phyloP scores from a whole-genome alignment of 176 grass and related monocot species.

The Avena insularis region DNA sequence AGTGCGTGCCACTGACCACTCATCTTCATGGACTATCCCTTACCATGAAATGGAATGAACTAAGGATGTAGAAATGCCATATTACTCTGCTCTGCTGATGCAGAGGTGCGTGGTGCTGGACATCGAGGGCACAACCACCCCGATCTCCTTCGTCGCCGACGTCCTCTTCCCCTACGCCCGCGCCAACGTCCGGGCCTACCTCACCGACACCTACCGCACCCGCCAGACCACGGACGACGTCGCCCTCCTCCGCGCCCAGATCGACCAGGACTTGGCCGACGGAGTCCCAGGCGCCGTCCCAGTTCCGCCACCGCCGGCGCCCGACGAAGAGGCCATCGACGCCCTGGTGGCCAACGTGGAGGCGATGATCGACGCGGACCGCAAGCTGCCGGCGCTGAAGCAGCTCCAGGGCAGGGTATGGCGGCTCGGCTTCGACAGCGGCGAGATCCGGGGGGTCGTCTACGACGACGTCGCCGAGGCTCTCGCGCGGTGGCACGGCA shows the following conservation, averaged over 20 bases:
- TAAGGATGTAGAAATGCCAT: background rate
- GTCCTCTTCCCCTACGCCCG: constrained; percentile 93
- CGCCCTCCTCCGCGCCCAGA: constrained; percentile 65
- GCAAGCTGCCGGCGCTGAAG: constrained; percentile 88
- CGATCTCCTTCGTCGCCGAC: constrained; percentile 88
- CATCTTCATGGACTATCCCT: background rate
- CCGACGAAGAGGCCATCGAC: constrained; percentile 59
- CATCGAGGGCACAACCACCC: constrained; percentile 90
- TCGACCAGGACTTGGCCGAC: constrained; percentile 68
- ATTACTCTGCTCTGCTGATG: background rate
- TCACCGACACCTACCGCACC: constrained; percentile 62
- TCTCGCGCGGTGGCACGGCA: constrained; percentile 66
- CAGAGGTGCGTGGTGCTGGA: constrained; percentile 85
- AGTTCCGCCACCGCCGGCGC: constrained; percentile 51
- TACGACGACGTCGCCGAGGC: constrained; percentile 77
- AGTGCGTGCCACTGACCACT: background rate
- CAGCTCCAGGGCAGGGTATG: constrained; percentile 88
- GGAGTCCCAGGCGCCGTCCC: constrained; percentile 58
- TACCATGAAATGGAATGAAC: background rate
- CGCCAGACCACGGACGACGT: constrained; percentile 71
- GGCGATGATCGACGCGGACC: constrained; percentile 88
- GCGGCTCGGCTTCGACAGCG: constrained; percentile 75
- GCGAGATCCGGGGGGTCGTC: constrained; percentile 69
- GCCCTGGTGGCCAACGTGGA: constrained; percentile 71
- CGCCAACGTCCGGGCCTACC: constrained; percentile 76